Percentiles rank a stretch among this genome's conserved stretches.
Conservation (phyloP, 371 early-diverging fungal genomes). For the Mortierella sp. region DNA sequence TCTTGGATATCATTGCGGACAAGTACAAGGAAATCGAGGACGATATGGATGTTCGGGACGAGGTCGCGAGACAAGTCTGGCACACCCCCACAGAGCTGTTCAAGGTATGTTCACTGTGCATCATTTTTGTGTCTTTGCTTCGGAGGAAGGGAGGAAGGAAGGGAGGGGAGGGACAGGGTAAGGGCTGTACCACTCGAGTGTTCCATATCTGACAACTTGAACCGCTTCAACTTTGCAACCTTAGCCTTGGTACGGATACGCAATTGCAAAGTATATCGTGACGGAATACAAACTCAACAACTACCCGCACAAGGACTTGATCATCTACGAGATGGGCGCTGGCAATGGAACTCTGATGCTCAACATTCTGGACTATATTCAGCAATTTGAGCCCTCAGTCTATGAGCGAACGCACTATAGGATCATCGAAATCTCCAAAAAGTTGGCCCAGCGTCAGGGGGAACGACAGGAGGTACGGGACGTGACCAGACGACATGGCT, state of each 20-base stretch:
- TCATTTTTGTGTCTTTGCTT: too few species aligned
- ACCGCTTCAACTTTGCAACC: conserved; percentile 7
- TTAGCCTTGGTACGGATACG: conserved; percentile 91
- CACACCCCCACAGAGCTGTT: conserved; percentile 97
- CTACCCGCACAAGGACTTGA: conserved; percentile 70
- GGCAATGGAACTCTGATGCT: conserved; percentile 97
- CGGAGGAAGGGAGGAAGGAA: not conserved
- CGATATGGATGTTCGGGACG: conserved; percentile 64
- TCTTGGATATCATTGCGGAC: conserved; percentile 79
- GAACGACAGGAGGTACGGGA: conserved; percentile 64
- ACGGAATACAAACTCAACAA: conserved; percentile 75
- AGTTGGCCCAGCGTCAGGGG: conserved; percentile 79
- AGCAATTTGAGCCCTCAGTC: conserved; percentile 79
- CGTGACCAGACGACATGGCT: conserved; percentile 60
- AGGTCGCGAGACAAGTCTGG: conserved; percentile 90
- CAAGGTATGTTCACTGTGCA: too few species aligned
- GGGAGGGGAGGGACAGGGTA: not conserved
- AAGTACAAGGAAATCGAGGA: conserved; percentile 86
- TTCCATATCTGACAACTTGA: not conserved
- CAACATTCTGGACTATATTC: conserved; percentile 91
- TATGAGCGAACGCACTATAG: conserved; percentile 85
- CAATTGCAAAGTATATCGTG: conserved; percentile 92
- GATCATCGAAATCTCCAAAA: conserved; percentile 91
- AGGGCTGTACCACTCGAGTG: too few species aligned
- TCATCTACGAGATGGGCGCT: conserved; percentile 95